These are phyloP conservation scores for Raffaelea albimanens DNA, from an alignment of 2,329 filamentous ascomycete species.

Conservation along the genomic window DNA sequence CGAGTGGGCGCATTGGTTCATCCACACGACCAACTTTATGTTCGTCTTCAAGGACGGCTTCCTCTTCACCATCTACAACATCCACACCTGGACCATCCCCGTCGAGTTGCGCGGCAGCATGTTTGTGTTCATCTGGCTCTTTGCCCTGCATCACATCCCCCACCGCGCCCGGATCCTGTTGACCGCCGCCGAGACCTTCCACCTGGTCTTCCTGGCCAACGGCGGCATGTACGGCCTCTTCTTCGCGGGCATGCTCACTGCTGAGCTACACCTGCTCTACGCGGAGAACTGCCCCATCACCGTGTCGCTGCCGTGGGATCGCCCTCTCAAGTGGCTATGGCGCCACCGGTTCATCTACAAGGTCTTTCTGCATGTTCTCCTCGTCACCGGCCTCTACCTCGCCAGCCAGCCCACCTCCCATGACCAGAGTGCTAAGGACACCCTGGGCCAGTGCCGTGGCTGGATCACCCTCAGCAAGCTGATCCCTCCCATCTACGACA, in stretches of 20 bases:
- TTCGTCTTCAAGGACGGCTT: slow-evolving; percentile 44
- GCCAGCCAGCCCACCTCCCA: slow-evolving; percentile 50
- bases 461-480: slow-evolving; percentile 51
- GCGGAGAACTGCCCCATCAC: slow-evolving; percentile 9
- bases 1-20: slow-evolving; percentile 36
- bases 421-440: slow-evolving; percentile 22
- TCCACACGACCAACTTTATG: slow-evolving; percentile 38
- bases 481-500: slow-evolving; percentile 52
- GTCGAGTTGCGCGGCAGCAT: slow-evolving; percentile 51
- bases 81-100: slow-evolving; percentile 55
- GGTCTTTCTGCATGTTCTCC: slow-evolving; percentile 40
- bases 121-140: slow-evolving; percentile 42
- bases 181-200: slow-evolving; percentile 43
- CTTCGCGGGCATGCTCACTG: slow-evolving; percentile 49
- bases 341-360: slow-evolving; percentile 36
- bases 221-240: slow-evolving; percentile 53
- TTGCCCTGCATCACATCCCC: slow-evolving; percentile 50
- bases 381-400: slow-evolving; percentile 45
- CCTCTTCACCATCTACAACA: slow-evolving; percentile 43
- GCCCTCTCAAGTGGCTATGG: slow-evolving; percentile 39
- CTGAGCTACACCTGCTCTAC: slow-evolving; percentile 48
- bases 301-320: slow-evolving; percentile 14
- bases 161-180: slow-evolving; percentile 44
- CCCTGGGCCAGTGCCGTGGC: slow-evolving; percentile 43
- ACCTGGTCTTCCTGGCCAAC: slow-evolving; percentile 59